phyloP scores from a whole-genome alignment of 441 rosid species.

The Gossypium lobatum region DNA sequence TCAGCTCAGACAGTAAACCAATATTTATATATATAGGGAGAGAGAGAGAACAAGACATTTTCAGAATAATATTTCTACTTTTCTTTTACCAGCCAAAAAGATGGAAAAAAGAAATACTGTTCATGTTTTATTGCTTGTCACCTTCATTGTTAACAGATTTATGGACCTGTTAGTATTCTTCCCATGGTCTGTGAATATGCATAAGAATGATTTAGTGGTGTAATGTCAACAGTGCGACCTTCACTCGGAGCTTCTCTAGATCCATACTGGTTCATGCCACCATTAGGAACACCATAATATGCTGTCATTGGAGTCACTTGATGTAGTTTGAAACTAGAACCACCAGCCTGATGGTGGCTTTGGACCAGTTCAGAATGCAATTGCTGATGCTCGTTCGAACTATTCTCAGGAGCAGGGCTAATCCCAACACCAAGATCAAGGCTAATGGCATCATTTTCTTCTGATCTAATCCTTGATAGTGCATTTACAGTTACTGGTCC shows the following conservation, averaged over 20 bases:
- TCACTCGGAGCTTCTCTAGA: conserved; percentile 44
- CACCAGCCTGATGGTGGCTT: conserved; percentile 31
- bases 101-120: conserved; percentile 12
- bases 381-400: conserved; percentile 43
- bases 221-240: conserved; percentile 37
- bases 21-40: neutral
- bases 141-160: conserved; percentile 20
- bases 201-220: conserved; percentile 49
- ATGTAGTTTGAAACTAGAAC: conserved; percentile 44
- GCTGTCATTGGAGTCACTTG: conserved; percentile 40
- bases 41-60: conserved; percentile 13
- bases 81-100: conserved; percentile 21
- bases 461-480: conserved; percentile 41
- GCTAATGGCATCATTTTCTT: conserved; percentile 61
- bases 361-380: conserved; percentile 32
- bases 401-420: conserved; percentile 41
- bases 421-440: conserved; percentile 96
- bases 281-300: conserved; percentile 46
- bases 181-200: conserved; percentile 63
- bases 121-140: conserved; percentile 14
- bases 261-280: conserved; percentile 43
- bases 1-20: neutral
- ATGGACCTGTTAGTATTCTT: conserved; percentile 75
- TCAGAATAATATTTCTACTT: conserved; percentile 16
- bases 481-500: conserved; percentile 32